phyloP scores from a whole-genome alignment of 2,329 filamentous ascomycete species.

The Neophaeococcomyces aloes region DNA sequence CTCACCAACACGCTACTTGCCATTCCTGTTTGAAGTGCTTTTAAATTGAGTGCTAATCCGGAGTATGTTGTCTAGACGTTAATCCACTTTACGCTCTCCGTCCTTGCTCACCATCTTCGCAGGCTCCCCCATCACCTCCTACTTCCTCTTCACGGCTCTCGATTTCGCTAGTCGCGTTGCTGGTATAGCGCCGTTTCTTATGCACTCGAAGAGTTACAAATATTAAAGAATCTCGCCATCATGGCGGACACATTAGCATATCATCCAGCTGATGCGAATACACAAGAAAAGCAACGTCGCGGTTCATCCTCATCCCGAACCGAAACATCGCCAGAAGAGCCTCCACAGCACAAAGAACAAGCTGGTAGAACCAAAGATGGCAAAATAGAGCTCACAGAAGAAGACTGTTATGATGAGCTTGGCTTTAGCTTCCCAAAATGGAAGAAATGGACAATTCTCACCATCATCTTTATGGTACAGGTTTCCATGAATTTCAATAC shows the following conservation, averaged over 20 bases:
- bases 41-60: too few species aligned
- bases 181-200: too few species aligned
- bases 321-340: background rate
- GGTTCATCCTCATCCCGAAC: conserved; percentile 1
- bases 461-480: conserved; percentile 63
- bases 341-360: background rate
- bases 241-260: background rate
- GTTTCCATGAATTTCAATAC: conserved; percentile 74
- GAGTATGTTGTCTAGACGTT: too few species aligned
- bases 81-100: too few species aligned
- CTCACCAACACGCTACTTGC: too few species aligned
- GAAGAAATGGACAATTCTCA: conserved; percentile 64
- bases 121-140: too few species aligned
- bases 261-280: too few species aligned
- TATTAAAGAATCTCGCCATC: background rate
- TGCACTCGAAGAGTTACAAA: too few species aligned
- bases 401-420: conserved; percentile 56
- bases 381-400: conserved; percentile 37
- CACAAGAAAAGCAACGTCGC: background rate
- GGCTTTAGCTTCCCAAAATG: conserved; percentile 50
- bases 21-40: too few species aligned
- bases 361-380: conserved; percentile 9
- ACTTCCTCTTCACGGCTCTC: too few species aligned
- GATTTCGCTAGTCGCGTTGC: too few species aligned
- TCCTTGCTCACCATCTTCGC: too few species aligned